A percentile compares a stretch with the other conserved stretches of the same genome.
Evolutionary conservation across 306 rosid species (phyloP).

Genomic region (Dicorynia guianensis): DNA sequence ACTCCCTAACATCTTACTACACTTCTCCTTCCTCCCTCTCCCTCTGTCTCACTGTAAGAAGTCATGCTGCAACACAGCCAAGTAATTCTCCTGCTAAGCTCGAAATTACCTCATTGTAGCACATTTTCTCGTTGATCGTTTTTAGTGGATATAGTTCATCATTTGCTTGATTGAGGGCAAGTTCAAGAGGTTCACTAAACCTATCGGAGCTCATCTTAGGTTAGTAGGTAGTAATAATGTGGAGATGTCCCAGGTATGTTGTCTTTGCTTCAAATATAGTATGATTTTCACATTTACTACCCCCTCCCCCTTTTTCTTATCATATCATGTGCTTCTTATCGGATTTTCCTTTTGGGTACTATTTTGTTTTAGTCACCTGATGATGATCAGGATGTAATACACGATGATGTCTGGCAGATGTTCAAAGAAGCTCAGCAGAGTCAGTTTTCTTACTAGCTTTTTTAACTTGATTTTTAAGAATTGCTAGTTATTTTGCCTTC

Average conservation of each 20-base stretch:
- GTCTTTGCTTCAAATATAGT: conserved; percentile 28
- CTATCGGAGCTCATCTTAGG: conserved; percentile 49
- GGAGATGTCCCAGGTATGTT: conserved; percentile 56
- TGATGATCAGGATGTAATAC: conserved; percentile 48
- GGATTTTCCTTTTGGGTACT: background rate
- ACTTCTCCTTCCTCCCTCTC: too few relatives aligned
- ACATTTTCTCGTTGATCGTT: conserved; percentile 15
- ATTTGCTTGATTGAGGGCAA: conserved; percentile 4
- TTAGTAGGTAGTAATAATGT: conserved; percentile 49
- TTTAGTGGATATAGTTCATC: conserved; percentile 3
- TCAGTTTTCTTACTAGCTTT: conserved; percentile 46
- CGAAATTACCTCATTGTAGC: background rate
- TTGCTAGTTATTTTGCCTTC: too few relatives aligned
- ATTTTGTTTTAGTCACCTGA: conserved; percentile 46
- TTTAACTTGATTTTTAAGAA: background rate
- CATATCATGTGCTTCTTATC: conserved; percentile 14
- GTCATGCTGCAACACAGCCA: background rate
- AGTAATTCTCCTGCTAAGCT: conserved; percentile 12
- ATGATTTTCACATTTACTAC: conserved; percentile 12
- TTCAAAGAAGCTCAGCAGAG: conserved; percentile 92
- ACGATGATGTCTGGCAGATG: conserved; percentile 61
- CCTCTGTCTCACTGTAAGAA: too few relatives aligned
- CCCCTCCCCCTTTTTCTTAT: background rate
- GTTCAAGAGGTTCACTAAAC: conserved; percentile 5
- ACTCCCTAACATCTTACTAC: background rate